Percentiles rank a stretch among this genome's conserved stretches.
These are phyloP conservation scores for Capronia americana DNA, from an alignment of 2,329 filamentous ascomycete species.

Conservation along the genomic window DNA sequence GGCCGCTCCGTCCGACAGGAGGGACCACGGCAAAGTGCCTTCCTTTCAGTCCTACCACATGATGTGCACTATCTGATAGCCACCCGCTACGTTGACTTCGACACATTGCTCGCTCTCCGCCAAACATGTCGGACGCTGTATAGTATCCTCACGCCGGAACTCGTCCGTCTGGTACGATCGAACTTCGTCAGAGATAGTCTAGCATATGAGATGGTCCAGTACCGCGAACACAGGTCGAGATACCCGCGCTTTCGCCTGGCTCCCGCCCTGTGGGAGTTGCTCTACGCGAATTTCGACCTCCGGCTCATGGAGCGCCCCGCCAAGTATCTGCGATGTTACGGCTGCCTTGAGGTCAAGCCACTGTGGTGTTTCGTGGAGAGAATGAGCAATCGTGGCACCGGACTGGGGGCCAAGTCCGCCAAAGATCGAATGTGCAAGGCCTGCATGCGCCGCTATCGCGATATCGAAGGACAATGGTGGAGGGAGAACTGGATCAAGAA, in stretches of 20 bases:
- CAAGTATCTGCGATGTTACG: constrained; percentile 32
- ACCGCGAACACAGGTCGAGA: constrained; percentile 20
- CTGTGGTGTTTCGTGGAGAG: constrained; percentile 35
- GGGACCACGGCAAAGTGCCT: constrained; percentile 17
- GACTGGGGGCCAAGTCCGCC: constrained; percentile 30
- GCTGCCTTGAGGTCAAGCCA: constrained; percentile 34
- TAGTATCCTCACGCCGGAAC: constrained; percentile 17
- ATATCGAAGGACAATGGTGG: constrained; percentile 35
- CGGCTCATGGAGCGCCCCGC: constrained; percentile 31
- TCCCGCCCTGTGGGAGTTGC: constrained; percentile 27
- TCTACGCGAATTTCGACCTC: constrained; percentile 29
- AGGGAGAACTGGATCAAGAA: constrained; percentile 36
- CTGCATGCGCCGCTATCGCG: constrained; percentile 35
- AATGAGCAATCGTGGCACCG: constrained; percentile 35
- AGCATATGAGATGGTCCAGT: constrained; percentile 22
- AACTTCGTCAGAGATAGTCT: constrained; percentile 25
- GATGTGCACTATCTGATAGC: constrained; percentile 31
- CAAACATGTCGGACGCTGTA: constrained; percentile 31
- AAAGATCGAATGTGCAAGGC: constrained; percentile 34
- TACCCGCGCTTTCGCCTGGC: constrained; percentile 25
- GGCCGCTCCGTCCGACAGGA: neutral
- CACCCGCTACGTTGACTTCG: constrained; percentile 28
- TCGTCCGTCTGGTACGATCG: constrained; percentile 26
- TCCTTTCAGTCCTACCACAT: constrained; percentile 27
- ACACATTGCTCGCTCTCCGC: constrained; percentile 34